These are phyloP conservation scores for Trichoderma guizhouense DNA, from an alignment of 2,329 filamentous ascomycete genomes.

Conservation along the genomic window DNA sequence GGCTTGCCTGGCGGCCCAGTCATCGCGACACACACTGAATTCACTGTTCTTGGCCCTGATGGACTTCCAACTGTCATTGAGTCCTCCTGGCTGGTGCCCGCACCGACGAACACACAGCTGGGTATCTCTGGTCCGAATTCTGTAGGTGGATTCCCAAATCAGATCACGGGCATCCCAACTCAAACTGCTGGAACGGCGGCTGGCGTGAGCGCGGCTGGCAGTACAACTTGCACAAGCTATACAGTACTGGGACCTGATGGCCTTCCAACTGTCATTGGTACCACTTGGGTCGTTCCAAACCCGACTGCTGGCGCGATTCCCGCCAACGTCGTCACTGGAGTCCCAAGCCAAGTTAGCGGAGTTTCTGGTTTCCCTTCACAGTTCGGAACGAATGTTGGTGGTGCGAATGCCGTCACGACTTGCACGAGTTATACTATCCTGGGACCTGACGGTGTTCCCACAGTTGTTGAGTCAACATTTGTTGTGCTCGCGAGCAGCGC, in stretches of 20 bases:
- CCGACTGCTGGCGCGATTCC: constrained; percentile 21
- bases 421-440: constrained; percentile 30
- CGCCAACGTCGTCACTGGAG: background rate
- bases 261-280: constrained; percentile 29
- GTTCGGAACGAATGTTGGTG: constrained; percentile 17
- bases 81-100: constrained; percentile 27
- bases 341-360: background rate
- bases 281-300: constrained; percentile 30
- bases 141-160: background rate
- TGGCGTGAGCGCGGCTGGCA: constrained; percentile 19
- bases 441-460: constrained; percentile 29
- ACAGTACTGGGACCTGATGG: constrained; percentile 30
- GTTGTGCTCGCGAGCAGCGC: constrained; percentile 25
- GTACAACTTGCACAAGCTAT: constrained; percentile 28
- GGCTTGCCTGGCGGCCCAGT: constrained; percentile 13
- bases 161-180: constrained; percentile 1
- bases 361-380: constrained; percentile 19
- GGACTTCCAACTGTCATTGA: constrained; percentile 17
- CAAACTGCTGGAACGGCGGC: constrained; percentile 15
- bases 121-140: constrained; percentile 22
- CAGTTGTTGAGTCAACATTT: constrained; percentile 32
- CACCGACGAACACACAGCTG: background rate
- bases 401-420: constrained; percentile 22
- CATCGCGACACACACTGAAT: constrained; percentile 1
- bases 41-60: constrained; percentile 17